These are phyloP conservation scores for Saccharomycopsis schoenii DNA, from an alignment of 805 yeast species.

Conservation along the genomic window DNA sequence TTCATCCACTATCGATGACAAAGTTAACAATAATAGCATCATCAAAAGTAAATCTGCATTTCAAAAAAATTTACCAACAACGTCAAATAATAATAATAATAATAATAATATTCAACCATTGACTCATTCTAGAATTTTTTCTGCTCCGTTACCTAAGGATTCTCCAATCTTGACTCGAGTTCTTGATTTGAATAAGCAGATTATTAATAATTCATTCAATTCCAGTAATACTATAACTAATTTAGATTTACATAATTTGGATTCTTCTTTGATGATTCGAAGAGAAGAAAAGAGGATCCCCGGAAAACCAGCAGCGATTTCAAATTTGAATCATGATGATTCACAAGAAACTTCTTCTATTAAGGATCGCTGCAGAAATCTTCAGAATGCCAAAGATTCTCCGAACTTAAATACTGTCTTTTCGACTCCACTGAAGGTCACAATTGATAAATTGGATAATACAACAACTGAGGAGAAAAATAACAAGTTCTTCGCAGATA, in stretches of 20 bases:
- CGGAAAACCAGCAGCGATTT: background rate
- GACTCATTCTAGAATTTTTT: constrained; percentile 7
- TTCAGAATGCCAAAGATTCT: background rate
- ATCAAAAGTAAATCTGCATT: background rate
- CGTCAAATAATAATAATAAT: background rate
- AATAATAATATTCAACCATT: background rate
- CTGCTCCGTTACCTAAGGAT: constrained; percentile 13
- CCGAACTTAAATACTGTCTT: background rate
- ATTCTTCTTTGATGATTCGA: background rate
- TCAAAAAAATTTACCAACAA: background rate
- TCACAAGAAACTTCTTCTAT: background rate
- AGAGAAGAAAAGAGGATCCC: background rate
- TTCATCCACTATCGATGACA: background rate
- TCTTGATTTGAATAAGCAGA: constrained; percentile 8
- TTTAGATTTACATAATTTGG: background rate
- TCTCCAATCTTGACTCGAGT: constrained; percentile 10
- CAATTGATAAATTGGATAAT: background rate
- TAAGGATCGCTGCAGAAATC: no score
- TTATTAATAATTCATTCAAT: constrained; percentile 1
- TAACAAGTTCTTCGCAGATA: background rate
- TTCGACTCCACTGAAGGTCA: background rate
- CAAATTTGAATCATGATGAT: background rate
- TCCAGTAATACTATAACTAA: background rate
- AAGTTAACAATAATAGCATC: background rate
- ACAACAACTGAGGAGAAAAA: background rate